Evolutionary conservation across 1,139 yeast species (phyloP), one percentile per base, ranked within the genome.

Genomic region (Scheffersomyces cryptocercus): DNA sequence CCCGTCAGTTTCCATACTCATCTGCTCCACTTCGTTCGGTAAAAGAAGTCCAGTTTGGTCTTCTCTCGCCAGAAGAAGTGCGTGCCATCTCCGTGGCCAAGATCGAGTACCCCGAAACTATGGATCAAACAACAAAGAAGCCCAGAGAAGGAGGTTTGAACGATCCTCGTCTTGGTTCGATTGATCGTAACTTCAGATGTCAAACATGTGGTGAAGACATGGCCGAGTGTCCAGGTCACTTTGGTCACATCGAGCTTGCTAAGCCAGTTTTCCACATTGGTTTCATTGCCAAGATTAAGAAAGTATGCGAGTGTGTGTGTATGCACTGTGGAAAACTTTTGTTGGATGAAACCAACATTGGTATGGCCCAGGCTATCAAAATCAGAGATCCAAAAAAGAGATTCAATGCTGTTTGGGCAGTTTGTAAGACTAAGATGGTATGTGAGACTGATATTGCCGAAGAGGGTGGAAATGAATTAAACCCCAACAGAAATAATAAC

Each of bases 191-290:
- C 65, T 88, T 87, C 77, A 88, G 89, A 72, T 93, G 99, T 77
- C 98, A 91, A 74, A 93, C 99, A 29, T 93, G 99, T 77, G 96
- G 97, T 59, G 99, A 93, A 68, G 97, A 95, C 60, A 93, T 93
- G 97, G 89, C 95, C 47, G 99, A 93, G 64, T 95, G 99, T 69
- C 98, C 98, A 1, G 99, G 99, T 47, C 99, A 95, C 73, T 95
- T 95, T 70, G 99, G 99, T 54, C 99, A 95, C 64, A 95, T 95
- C 49, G 99, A 95, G 64, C 78, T 95, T 53, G 98, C 99, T 31
- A 93, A 91, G 64, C 99, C 99, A 9, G 99, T 95, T 29, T 93
- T 95, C 68, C 99, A 95, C 68, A 89, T 95, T 65, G 99, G 96
- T 37, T 93, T 89, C 66, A 84, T 93, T 58, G 83, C 95, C 43